These are phyloP conservation scores for Pseudomonodictys pantanalensis DNA, from an alignment of 495 filamentous ascomycete species.

Conservation along the genomic window DNA sequence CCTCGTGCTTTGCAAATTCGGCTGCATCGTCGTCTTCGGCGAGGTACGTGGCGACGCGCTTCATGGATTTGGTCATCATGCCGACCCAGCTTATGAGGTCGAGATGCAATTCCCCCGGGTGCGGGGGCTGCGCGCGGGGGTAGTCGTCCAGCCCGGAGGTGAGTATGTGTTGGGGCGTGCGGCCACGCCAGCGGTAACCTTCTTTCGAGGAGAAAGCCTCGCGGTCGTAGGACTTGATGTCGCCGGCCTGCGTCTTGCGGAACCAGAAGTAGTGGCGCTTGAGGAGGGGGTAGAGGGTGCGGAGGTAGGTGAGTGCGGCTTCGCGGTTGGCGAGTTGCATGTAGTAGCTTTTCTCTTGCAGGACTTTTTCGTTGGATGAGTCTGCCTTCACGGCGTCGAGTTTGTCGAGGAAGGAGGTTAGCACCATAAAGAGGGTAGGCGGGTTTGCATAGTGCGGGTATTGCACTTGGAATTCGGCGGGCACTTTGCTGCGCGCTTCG, in stretches of 20 bases:
- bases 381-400: conserved; percentile 41
- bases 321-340: conserved; percentile 65
- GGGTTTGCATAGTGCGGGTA: conserved; percentile 99
- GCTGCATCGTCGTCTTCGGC: conserved; percentile 70
- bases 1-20: conserved; percentile 67
- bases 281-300: conserved; percentile 83
- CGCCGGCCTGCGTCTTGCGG: conserved; percentile 83
- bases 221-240: conserved; percentile 87
- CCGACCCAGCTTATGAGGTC: conserved; percentile 97
- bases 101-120: conserved; percentile 93
- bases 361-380: conserved; percentile 26
- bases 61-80: conserved; percentile 79
- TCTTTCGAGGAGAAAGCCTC: conserved; percentile 82
- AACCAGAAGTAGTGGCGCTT: conserved; percentile 93
- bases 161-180: conserved; percentile 78
- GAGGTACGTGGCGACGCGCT: conserved; percentile 70
- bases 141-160: conserved; percentile 96
- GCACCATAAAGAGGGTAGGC: conserved; percentile 88
- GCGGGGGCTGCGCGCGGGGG: conserved; percentile 89
- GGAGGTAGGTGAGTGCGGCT: conserved; percentile 69
- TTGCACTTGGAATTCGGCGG: conserved; percentile 89
- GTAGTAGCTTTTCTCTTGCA: conserved; percentile 47
- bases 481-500: conserved; percentile 96
- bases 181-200: conserved; percentile 94
- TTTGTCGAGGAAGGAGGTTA: conserved; percentile 79